Evolutionary conservation across 2,329 filamentous ascomycete genomes (phyloP).

Genomic region (Ascochyta pisi): DNA sequence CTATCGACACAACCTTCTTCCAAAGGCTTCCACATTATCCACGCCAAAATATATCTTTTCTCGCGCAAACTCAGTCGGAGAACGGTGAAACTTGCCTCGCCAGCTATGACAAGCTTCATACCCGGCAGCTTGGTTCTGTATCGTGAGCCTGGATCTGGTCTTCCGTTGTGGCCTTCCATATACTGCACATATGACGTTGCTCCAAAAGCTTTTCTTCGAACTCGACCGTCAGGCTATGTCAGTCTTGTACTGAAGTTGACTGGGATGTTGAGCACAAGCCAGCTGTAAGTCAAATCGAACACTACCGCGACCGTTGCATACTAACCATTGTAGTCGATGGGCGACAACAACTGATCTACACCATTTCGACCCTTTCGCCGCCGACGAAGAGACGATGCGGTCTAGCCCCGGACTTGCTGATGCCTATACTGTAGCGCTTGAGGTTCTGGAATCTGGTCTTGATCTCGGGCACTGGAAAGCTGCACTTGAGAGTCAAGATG

Average conservation of each 20-base stretch:
- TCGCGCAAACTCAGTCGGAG: neutral
- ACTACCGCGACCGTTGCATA: neutral
- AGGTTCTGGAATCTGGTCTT: neutral
- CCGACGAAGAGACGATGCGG: neutral
- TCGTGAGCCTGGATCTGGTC: neutral
- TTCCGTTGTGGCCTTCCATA: neutral
- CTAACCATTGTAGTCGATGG: conserved; percentile 30
- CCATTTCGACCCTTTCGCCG: conserved; percentile 20
- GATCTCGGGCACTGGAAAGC: conserved; percentile 24
- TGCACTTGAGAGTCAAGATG: neutral
- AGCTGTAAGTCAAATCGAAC: neutral
- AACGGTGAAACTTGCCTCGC: neutral
- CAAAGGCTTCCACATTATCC: neutral
- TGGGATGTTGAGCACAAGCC: neutral
- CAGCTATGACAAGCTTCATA: neutral
- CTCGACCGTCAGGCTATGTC: conserved; percentile 20
- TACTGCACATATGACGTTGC: conserved; percentile 29
- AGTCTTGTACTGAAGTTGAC: conserved; percentile 14
- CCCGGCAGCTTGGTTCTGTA: conserved; percentile 1
- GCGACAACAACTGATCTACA: conserved; percentile 20
- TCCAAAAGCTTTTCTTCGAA: conserved; percentile 9
- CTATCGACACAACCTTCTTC: too few species aligned
- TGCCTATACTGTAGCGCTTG: conserved; percentile 17
- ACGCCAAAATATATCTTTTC: neutral
- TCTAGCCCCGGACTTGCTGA: conserved; percentile 18